phyloP scores from a whole-genome alignment of 306 rosid genomes.

The Boehmeria nivea region DNA sequence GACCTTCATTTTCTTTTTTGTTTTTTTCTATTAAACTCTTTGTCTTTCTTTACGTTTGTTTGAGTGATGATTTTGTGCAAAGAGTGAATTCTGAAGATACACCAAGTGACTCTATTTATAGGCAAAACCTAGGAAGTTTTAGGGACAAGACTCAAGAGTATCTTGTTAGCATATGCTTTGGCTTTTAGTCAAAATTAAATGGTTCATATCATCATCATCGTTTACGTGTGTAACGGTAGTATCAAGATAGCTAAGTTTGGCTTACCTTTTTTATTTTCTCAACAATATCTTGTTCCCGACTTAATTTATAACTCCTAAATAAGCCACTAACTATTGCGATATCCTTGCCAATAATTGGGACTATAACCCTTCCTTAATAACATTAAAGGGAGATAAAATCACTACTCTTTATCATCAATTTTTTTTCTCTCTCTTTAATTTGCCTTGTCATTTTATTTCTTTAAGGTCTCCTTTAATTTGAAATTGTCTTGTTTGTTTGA shows the following conservation, averaged over 20 bases:
- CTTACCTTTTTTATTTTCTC: no score
- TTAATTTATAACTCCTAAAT: no score
- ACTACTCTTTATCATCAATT: no score
- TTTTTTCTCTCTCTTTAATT: no score
- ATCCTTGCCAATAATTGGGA: no score
- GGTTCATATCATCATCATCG: neutral
- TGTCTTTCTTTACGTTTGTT: neutral
- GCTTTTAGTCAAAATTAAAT: neutral
- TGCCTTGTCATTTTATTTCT: no score
- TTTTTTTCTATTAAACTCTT: neutral
- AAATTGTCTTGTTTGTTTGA: no score
- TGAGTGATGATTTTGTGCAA: neutral
- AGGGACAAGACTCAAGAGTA: slow-evolving; percentile 26
- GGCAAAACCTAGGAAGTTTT: slow-evolving; percentile 8
- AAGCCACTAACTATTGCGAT: no score
- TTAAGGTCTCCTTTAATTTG: no score
- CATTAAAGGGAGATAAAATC: no score
- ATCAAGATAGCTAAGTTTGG: neutral
- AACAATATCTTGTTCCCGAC: no score
- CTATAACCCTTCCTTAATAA: no score
- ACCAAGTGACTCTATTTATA: slow-evolving; percentile 26
- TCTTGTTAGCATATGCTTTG: slow-evolving; percentile 20
- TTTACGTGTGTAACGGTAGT: slow-evolving; percentile 5
- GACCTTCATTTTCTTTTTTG: slow-evolving; percentile 21
- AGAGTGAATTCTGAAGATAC: neutral